Base-by-base conservation (phyloP, 805 yeast genomes). In the Schwanniomyces vanrijiae region DNA sequence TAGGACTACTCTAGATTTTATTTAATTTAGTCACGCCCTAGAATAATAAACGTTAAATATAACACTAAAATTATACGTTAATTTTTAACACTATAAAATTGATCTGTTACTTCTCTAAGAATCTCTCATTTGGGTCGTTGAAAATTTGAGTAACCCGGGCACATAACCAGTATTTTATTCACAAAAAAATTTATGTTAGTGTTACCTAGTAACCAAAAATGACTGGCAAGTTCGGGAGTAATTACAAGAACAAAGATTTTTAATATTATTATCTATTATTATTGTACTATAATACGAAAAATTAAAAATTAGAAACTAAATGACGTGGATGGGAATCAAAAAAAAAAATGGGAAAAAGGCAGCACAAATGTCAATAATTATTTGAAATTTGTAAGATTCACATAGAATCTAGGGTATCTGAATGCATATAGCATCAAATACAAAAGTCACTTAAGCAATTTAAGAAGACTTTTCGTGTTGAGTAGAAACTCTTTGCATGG, bases 401-500 rank as follows among this genome's bases (percentile, higher is more conserved):
- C 14, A 5, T 9, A 16, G 35, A 31, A 31, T 31, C 20, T 20
- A 14, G 22, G 25, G 37, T 24, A 28, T 29, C 40, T 39, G 48
- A 42, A 18, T 46, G 40, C 37, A 10, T 22, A 41, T 21, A 38
- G 35, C 24, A 28, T 16, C 21, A 14, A 14, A 29, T 24, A 24
- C 25, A 19, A 19, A 38, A 9, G 8, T 22, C 11, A 24, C 21
- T 24, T 22, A 38, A 37, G 33, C 9, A 44, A 54, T 42, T 68
- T 83, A 85, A 68, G 83, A 65, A 50, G 88, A 83, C 76, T 85
- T 85, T 77, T 86, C 92, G 76, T 86, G 92, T 76, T 85, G 90
- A 75, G 92, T 86, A 59, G 91, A 86, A 55, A 86, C 92, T 82
- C 92, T 83, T 79, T 82, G 85, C 91, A 86, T 86, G 63, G 91